Conservation (phyloP, 805 yeast species). For the Ogataea degrootiae region DNA sequence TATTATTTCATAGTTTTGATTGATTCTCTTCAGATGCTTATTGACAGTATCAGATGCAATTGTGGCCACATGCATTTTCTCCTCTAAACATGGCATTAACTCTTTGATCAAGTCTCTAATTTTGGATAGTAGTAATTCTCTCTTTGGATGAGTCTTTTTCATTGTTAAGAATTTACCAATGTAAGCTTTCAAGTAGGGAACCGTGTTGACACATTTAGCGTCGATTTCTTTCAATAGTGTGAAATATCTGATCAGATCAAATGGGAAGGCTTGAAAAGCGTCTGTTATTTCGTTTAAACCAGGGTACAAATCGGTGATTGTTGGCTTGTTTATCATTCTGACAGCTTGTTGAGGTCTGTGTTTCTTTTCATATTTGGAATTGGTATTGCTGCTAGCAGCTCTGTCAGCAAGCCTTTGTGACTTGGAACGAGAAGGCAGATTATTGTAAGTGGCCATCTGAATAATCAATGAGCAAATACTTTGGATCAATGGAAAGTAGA, state of each 20-base stretch:
- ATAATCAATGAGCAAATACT: too few relatives aligned
- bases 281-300: conserved; percentile 91
- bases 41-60: conserved; percentile 76
- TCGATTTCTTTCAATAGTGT: conserved; percentile 89
- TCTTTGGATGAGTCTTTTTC: conserved; percentile 33
- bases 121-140: conserved; percentile 32
- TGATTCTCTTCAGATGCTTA: conserved; percentile 66
- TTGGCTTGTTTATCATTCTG: conserved; percentile 16
- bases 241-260: too few relatives aligned
- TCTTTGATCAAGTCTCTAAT: conserved; percentile 52
- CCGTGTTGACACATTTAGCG: conserved; percentile 78
- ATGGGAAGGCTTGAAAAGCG: conserved; percentile 84
- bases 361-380: too few relatives aligned
- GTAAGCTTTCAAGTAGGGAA: conserved; percentile 58
- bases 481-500: too few relatives aligned
- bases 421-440: too few relatives aligned
- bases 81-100: conserved; percentile 87
- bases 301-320: conserved; percentile 49
- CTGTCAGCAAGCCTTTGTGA: too few relatives aligned
- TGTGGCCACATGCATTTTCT: conserved; percentile 94
- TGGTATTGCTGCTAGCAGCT: too few relatives aligned
- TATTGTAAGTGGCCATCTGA: too few relatives aligned
- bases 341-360: conserved; percentile 1
- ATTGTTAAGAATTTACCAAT: conserved; percentile 45
- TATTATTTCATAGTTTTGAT: conserved; percentile 74